These are phyloP conservation scores for Funneliformis caledonium DNA, from an alignment of 371 early-diverging fungal genomes.

Conservation along the genomic window DNA sequence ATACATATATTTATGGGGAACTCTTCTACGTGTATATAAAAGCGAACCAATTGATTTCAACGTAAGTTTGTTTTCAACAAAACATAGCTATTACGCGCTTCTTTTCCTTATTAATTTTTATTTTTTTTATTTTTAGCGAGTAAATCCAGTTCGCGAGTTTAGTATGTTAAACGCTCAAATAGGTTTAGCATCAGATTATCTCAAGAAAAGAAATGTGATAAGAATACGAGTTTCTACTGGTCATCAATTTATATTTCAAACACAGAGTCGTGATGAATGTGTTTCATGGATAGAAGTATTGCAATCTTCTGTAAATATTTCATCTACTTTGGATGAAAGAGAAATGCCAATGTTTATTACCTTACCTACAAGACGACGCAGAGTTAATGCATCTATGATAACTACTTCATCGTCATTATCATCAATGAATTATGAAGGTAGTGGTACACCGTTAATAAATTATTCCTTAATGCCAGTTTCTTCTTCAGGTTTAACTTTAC, in stretches of 20 bases:
- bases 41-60: neutral
- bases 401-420: no score
- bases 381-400: neutral
- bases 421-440: neutral
- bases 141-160: neutral
- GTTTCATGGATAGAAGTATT: conserved; percentile 27
- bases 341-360: conserved; percentile 36
- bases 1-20: conserved; percentile 26
- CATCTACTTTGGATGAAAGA: conserved; percentile 19
- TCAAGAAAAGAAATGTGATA: conserved; percentile 7
- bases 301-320: conserved; percentile 31
- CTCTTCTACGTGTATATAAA: conserved; percentile 12
- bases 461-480: neutral
- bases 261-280: neutral
- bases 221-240: neutral
- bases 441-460: neutral
- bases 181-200: conserved; percentile 4
- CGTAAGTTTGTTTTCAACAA: neutral
- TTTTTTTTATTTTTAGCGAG: neutral
- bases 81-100: no score
- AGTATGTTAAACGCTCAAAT: conserved; percentile 13
- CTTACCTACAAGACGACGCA: conserved; percentile 10
- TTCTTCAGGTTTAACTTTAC: conserved; percentile 3
- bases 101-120: neutral
- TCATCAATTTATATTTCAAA: conserved; percentile 17